These are phyloP conservation scores for Coniochaeta ligniaria DNA, from an alignment of 2,329 filamentous ascomycete species.

Conservation along the genomic window DNA sequence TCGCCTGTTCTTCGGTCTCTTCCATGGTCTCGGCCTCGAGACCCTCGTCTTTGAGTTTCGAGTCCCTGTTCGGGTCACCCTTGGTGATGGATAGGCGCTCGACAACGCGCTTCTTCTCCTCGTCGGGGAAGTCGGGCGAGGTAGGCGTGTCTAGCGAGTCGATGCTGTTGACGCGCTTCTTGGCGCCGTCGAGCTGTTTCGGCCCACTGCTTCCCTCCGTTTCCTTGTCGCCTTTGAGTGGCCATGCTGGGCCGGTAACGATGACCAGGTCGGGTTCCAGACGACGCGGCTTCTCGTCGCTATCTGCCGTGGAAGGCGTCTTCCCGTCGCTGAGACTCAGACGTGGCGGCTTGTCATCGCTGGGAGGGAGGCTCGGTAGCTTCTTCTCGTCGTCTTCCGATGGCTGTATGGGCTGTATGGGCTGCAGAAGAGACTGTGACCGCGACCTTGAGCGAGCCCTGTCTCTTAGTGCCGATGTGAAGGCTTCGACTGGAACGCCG, in stretches of 20 bases:
- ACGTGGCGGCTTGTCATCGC: neutral
- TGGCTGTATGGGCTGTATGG: neutral
- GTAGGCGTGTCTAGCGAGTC: neutral
- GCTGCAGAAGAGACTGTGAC: neutral
- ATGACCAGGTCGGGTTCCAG: neutral
- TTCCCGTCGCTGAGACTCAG: neutral
- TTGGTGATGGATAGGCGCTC: neutral
- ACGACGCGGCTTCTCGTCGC: neutral
- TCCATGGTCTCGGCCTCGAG: neutral
- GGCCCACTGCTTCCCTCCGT: neutral
- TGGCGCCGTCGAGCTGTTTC: neutral
- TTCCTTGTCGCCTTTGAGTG: neutral
- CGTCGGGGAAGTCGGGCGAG: neutral
- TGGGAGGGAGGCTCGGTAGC: neutral
- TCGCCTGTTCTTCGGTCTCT: neutral
- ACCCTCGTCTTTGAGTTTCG: neutral
- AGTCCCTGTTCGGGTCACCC: neutral
- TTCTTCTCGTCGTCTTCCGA: neutral
- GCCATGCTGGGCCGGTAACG: neutral
- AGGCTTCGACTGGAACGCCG: neutral
- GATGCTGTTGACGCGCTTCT: neutral
- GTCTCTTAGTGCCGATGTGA: neutral
- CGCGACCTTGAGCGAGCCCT: neutral
- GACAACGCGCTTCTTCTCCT: slow-evolving; percentile 2
- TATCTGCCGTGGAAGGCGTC: neutral